Conservation (phyloP, 805 yeast genomes). For the Yueomyces sp. region DNA sequence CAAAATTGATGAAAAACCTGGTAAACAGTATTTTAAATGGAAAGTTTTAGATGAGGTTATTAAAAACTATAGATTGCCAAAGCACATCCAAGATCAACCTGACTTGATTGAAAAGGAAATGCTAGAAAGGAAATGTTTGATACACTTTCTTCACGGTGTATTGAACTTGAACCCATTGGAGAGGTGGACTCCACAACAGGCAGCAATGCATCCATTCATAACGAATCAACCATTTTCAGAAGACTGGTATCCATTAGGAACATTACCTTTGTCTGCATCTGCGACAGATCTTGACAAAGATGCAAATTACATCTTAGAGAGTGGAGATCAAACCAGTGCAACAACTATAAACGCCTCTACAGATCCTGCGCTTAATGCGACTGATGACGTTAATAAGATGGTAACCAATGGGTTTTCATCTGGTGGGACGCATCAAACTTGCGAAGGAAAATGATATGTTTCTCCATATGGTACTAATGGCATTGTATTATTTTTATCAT, state of each 20-base stretch:
- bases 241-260: constrained; percentile 39
- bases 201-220: constrained; percentile 80
- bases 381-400: too few relatives aligned
- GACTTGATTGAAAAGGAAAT: constrained; percentile 51
- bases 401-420: too few relatives aligned
- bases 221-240: constrained; percentile 45
- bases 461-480: too few relatives aligned
- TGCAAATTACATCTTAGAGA: background rate
- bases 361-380: too few relatives aligned
- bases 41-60: constrained; percentile 59
- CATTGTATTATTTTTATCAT: too few relatives aligned
- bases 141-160: constrained; percentile 68
- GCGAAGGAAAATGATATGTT: too few relatives aligned
- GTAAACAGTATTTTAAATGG: constrained; percentile 68
- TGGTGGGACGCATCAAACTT: too few relatives aligned
- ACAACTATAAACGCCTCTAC: too few relatives aligned
- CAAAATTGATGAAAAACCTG: constrained; percentile 47
- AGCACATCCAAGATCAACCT: constrained; percentile 30
- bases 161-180: constrained; percentile 82
- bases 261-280: constrained; percentile 4
- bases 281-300: background rate
- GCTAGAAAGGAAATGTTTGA: constrained; percentile 53
- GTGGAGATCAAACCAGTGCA: background rate
- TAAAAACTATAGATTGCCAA: constrained; percentile 57
- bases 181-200: constrained; percentile 96